Evolutionary conservation across 75 land plant genomes (phyloP).

Genomic region (Chamaecyparis obtusa): DNA sequence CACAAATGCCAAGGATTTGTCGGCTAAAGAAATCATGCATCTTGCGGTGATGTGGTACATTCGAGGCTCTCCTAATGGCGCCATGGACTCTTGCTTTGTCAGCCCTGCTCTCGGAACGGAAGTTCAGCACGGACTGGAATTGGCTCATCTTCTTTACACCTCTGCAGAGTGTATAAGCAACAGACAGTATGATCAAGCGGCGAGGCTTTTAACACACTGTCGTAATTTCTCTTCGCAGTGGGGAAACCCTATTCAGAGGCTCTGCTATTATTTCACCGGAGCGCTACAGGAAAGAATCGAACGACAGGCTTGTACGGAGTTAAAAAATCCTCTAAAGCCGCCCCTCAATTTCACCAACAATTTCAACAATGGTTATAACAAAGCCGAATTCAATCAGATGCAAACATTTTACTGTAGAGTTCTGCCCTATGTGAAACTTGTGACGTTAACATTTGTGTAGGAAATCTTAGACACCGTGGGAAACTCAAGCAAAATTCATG

Average conservation of each 20-base stretch:
- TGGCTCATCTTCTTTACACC: background rate
- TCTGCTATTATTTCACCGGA: too few species aligned
- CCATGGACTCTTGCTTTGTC: background rate
- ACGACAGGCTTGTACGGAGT: background rate
- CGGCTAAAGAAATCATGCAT: too few species aligned
- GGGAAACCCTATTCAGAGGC: background rate
- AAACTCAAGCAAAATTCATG: conserved; percentile 11
- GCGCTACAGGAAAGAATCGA: background rate
- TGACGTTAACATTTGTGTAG: conserved; percentile 16
- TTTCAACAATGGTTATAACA: background rate
- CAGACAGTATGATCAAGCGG: background rate
- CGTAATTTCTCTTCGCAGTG: background rate
- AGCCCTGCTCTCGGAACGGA: background rate
- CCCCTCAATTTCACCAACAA: background rate
- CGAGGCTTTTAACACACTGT: background rate
- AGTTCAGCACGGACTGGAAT: background rate
- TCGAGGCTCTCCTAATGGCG: too few species aligned
- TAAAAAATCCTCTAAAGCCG: background rate
- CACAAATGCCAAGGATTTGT: too few species aligned
- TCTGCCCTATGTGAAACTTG: conserved; percentile 14
- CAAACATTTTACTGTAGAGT: background rate
- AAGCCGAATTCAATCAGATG: background rate
- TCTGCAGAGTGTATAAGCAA: background rate
- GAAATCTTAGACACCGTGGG: conserved; percentile 18
- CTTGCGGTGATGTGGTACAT: too few species aligned